Base-by-base conservation (phyloP, 805 yeast species). In the Candida nitratophila region DNA sequence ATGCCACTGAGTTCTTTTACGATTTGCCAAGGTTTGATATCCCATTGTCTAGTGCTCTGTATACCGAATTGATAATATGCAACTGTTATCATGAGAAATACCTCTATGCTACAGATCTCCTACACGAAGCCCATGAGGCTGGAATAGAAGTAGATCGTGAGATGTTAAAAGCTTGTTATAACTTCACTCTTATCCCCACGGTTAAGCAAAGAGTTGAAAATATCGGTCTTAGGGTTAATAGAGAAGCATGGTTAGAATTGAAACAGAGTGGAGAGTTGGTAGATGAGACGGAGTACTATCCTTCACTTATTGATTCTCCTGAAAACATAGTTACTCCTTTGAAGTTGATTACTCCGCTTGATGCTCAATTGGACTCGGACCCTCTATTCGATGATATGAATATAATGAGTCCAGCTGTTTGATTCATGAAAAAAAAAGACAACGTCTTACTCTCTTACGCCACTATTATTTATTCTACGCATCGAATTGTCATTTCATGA, bases 11-110 rank as follows among this genome's bases (percentile, higher is more conserved):
- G 37, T 74, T 83, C 37, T 86, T 88, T 83, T 69, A 73, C 43
- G 74, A 74, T 45, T 57, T 85, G 22, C 73, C 82, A 1, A 65
- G 65, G 34, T 77, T 69, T 51, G 74, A 73, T 0, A 60, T 85
- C 5, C 50, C 68, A 12, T 86, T 86, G 0, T 71, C 75, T 46
- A 61, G 71, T 31, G 69, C 69, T 10, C 70, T 81, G 30, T 74
- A 72, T 55, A 71, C 70, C 35, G 87, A 83, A 56, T 81, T 76
- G 52, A 59, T 86, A 30, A 74, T 83, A 45, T 86, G 88, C 0
- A 81, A 83, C 56, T 82, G 85, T 47, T 81, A 81, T 51, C 79
- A 79, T 55, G 88, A 83, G 9, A 64, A 71, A 39, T 73, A 70
- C 33, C 71, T 71, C 10, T 71, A 74, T 3, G 93, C 93, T 0